Evolutionary conservation across 1,284 basidiomycete genomes (phyloP), one percentile per base, ranked within the genome.

Genomic region (Heterobasidion occidentale): DNA sequence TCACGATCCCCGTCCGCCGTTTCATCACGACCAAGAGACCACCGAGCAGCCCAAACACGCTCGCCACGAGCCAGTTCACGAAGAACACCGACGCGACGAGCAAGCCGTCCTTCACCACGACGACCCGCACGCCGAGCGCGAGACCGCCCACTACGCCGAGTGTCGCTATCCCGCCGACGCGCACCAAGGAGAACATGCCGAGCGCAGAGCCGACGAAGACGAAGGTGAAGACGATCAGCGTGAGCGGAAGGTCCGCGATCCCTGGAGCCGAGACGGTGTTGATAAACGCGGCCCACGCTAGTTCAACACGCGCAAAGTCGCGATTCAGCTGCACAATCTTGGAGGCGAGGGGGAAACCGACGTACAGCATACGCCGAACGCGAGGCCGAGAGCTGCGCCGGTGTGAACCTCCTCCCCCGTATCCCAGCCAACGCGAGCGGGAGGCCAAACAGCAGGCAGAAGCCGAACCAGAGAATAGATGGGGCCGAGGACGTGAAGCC

Each of bases 281-380:
- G 56, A 83, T 71, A 55, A 87, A 73, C 38, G 81, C 78, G 9
- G 78, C 74, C 84, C 83, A 85, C 17, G 78, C 83, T 83, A 27
- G 60, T 15, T 20, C 17, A 48, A 27, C 11, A 11, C n/a, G 11
- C 9, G 9, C 9, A 48, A 45, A 17, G 46, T 52, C 55, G 46
- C 38, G 42, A 20, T 35, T 38, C 46, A 48, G 27, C 27, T 17
- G 33, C 9, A 45, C 55, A 38, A 56, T 35, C 50, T 46, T n/a
- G 8, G 20, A 58, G 55, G 20, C 45, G 36, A 52, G n/a, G 56
- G 38, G 12, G 45, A 4, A 27, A 12, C 36, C 15, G 58, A 59
- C 82, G 60, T 64, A 86, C 84, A 66, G 52, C 72, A 74, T 12
- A 83, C 72, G 7, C 74, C 70, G 2, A 68, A 66, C n/a, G 75